Base-by-base conservation (phyloP, 257 asterid genomes). In the Perilla frutescens region DNA sequence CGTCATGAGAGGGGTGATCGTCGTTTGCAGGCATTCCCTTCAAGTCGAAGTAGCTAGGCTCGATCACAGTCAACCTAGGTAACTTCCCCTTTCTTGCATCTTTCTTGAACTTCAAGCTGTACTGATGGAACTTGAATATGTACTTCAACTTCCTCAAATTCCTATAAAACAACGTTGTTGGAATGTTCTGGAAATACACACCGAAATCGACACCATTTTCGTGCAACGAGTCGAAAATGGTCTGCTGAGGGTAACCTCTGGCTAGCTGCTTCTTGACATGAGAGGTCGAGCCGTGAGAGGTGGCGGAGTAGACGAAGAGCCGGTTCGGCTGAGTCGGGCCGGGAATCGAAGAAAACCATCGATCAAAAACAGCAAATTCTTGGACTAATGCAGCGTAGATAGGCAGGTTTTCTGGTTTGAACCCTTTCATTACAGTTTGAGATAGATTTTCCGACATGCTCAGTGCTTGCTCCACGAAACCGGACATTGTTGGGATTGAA, bases 291-390 rank as follows among this genome's bases (percentile, higher is more conserved):
- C 97, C 97, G 59, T 91, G 96, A 5, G 96, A 89, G 37, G 97
- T 91, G 1, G 97, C 96, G 34, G 96, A 91, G 86, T 86, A 88
- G 0, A 87, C 87, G 64, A 89, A 89, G 2, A 89, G 74, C 57
- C 97, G 72, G 62, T 91, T 91, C n/a, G 97, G 96, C 71, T 91
- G 97, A 0, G 96, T 91, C 40, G 96, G 96, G 5, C 96, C 97
- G 0, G 97, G 96, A 59, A 91, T 84, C 3, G 97, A 86, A 0
- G 88, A 79, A 71, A 91, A 91, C 96, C 97, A 91, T 13, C 88
- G 62, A 45, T 91, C 96, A 7, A 87, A 89, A 4, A 89, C 91
- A 0, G 91, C 90, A 3, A 84, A 91, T 72, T 87, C 96, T 0
- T 65, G 36, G 3, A 81, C 94, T 54, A 91, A 69, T 6, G 79